phyloP scores from a whole-genome alignment of 495 filamentous ascomycete species.

The Annulohypoxylon stygium region DNA sequence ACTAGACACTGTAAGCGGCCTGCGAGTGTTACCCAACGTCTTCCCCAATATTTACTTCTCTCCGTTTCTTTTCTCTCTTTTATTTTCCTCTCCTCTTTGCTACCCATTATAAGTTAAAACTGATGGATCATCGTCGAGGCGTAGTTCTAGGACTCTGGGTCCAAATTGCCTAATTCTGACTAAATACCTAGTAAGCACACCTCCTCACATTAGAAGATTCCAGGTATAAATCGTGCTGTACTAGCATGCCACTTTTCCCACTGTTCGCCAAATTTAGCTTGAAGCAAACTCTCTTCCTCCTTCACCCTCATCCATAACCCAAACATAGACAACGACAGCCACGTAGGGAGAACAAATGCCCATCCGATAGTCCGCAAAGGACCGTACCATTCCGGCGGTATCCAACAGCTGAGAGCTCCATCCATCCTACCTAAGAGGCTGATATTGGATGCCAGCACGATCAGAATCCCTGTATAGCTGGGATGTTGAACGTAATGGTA shows the following conservation, averaged over 20 bases:
- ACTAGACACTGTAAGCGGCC: too few species aligned
- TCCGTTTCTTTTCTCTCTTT: too few species aligned
- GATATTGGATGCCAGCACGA: constrained; percentile 37
- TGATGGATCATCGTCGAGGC: too few species aligned
- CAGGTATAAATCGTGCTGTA: constrained; percentile 51
- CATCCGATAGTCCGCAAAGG: constrained; percentile 21
- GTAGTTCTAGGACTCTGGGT: too few species aligned
- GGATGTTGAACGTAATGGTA: constrained; percentile 64
- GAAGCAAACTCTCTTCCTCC: constrained; percentile 60
- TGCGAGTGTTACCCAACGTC: too few species aligned
- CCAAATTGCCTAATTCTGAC: too few species aligned
- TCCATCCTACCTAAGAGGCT: constrained; percentile 38
- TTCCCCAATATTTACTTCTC: too few species aligned
- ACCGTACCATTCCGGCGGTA: constrained; percentile 48
- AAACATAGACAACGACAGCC: constrained; percentile 12
- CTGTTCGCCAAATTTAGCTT: constrained; percentile 54
- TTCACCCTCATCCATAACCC: constrained; percentile 40
- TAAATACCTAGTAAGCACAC: too few species aligned
- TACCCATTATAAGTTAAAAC: too few species aligned
- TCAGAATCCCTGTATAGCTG: constrained; percentile 57
- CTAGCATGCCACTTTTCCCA: constrained; percentile 61
- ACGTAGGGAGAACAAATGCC: constrained; percentile 25
- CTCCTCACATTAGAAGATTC: constrained; percentile 35
- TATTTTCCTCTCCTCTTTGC: too few species aligned
- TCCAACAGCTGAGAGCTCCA: constrained; percentile 55